Evolutionary conservation across 441 rosid genomes (phyloP).

Genomic region (Gossypium davidsonii): DNA sequence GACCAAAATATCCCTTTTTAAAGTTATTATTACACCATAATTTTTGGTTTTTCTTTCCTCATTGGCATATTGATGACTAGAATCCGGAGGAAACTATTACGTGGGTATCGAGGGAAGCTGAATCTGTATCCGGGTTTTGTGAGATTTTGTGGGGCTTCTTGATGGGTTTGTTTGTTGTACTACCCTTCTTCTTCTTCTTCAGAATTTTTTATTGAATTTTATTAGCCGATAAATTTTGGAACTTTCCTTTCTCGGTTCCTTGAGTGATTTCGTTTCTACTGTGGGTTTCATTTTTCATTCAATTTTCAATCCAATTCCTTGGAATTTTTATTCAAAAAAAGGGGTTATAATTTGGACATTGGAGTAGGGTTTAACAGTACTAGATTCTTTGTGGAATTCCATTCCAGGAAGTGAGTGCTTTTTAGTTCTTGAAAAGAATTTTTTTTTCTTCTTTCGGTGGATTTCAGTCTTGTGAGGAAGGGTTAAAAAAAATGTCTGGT

Average conservation of each 20-base stretch:
- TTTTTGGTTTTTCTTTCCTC: neutral
- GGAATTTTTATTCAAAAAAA: neutral
- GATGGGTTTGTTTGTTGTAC: slow-evolving; percentile 19
- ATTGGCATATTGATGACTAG: neutral
- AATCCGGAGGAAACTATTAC: slow-evolving; percentile 8
- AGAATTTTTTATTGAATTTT: neutral
- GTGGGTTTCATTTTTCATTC: slow-evolving; percentile 12
- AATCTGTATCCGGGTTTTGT: slow-evolving; percentile 26
- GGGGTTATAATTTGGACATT: slow-evolving; percentile 1
- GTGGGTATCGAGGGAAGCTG: slow-evolving; percentile 21
- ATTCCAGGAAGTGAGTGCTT: neutral
- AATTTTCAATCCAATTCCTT: neutral
- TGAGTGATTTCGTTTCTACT: slow-evolving; percentile 17
- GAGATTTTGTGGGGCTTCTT: slow-evolving; percentile 11
- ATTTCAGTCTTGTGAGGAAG: neutral
- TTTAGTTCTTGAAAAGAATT: neutral
- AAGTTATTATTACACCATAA: slow-evolving; percentile 5
- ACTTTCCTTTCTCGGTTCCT: slow-evolving; percentile 15
- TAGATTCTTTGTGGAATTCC: slow-evolving; percentile 4
- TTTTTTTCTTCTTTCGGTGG: neutral
- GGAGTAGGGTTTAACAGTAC: neutral
- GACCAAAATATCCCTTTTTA: slow-evolving; percentile 5
- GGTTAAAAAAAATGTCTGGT: slow-evolving; percentile 61
- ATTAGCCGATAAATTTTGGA: slow-evolving; percentile 13
- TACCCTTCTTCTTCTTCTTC: neutral